Base-by-base conservation (phyloP, 208 protist genomes). In the Cochliopodium minus region DNA sequence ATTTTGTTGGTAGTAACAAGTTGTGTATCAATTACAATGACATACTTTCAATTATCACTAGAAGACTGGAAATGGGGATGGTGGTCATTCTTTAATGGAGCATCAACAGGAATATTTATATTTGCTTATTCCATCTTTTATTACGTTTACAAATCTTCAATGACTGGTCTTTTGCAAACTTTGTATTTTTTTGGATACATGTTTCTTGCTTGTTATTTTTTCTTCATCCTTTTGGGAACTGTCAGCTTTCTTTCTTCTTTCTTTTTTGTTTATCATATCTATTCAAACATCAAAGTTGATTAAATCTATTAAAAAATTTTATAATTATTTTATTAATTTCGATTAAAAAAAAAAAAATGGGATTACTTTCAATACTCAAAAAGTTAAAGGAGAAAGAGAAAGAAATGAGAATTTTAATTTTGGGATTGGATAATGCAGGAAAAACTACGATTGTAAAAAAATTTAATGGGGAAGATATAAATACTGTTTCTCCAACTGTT, bases 381-480 rank as follows among this genome's bases (percentile, higher is more conserved):
- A 88, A 85, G 62, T 62, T 93, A 62, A 90, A 90, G 70, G 72
- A 61, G 10, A 49, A 69, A 85, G 69, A 85, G 72, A 85, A 83
- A 34, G 84, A 94, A 69, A 77, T 88, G 33, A 80, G 87, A 7
- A 81, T 97, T 51, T 69, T 96, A 4, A 85, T 97, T 69, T 67
- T 97, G 23, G 92, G 90, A 0, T 78, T 97, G 17, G 92, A 97
- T 69, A 96, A 96, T 64, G 95, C 95, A 15, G 88, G 88, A 4
- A 97, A 98, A 70, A 98, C 91, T 0, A 95, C 91, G 6, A 91
- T 92, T 58, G 69, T 97, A 20, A 86, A 90, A 49, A 83, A 87
- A 64, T 76, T 97, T 9, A 81, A 79, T 35, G 79, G 91, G 43
- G 91, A 96, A 61, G 88, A 96, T 57, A 85, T 88, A 11, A 83